Conservation (phyloP, 2,329 filamentous ascomycete genomes). For the Fusarium liriodendri region DNA sequence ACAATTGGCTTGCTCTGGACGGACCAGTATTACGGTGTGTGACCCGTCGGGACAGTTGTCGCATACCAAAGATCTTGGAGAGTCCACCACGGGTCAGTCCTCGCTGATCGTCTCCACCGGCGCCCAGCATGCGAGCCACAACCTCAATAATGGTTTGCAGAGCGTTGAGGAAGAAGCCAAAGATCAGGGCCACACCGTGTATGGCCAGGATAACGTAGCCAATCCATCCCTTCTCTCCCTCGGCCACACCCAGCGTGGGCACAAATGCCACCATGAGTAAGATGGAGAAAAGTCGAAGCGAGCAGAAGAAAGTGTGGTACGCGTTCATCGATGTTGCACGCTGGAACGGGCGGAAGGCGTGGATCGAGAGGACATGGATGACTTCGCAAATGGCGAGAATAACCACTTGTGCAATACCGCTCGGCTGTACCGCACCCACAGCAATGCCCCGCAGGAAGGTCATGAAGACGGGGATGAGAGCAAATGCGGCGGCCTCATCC, state of each 20-base stretch:
- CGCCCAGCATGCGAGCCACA: slow-evolving; percentile 82
- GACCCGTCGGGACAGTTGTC: slow-evolving; percentile 82
- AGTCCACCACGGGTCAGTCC: slow-evolving; percentile 84
- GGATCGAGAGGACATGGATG: slow-evolving; percentile 85
- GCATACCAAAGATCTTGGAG: slow-evolving; percentile 90
- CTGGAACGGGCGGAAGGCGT: slow-evolving; percentile 91
- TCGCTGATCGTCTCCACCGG: slow-evolving; percentile 78
- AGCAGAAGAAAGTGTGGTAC: slow-evolving; percentile 88
- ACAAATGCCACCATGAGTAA: slow-evolving; percentile 86
- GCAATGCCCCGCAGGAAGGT: slow-evolving; percentile 89
- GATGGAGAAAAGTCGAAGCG: slow-evolving; percentile 79
- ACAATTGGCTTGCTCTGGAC: slow-evolving; percentile 84
- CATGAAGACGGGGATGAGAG: slow-evolving; percentile 85
- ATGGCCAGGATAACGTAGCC: slow-evolving; percentile 91
- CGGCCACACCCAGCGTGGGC: slow-evolving; percentile 81
- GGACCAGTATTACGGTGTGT: slow-evolving; percentile 69
- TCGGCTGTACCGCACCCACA: slow-evolving; percentile 91
- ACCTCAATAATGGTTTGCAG: slow-evolving; percentile 93
- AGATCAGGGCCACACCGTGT: slow-evolving; percentile 85
- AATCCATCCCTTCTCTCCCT: slow-evolving; percentile 91
- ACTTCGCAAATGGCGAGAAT: slow-evolving; percentile 95
- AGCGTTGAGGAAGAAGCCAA: slow-evolving; percentile 94
- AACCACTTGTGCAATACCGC: slow-evolving; percentile 92
- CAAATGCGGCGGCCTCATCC: slow-evolving; percentile 91
- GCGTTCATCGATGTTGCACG: slow-evolving; percentile 96